These are phyloP conservation scores for Craspedostauros australis DNA, from an alignment of 108 stramenopile genomes.

Conservation along the genomic window DNA sequence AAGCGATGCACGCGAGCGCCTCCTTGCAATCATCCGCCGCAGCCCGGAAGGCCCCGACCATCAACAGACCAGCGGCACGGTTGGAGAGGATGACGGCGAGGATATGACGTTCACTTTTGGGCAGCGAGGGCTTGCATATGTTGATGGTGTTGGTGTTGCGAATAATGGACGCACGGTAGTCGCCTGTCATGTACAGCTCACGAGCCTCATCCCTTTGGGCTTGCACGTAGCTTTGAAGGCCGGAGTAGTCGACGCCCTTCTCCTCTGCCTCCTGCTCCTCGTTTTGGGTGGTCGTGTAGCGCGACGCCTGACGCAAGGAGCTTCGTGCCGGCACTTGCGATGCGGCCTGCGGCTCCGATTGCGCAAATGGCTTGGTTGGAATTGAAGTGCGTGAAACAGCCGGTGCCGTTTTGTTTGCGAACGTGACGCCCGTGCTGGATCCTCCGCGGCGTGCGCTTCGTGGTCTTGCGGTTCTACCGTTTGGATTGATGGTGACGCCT, in stretches of 20 bases:
- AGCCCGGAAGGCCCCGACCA: constrained; percentile 62
- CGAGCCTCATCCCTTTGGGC: not conserved
- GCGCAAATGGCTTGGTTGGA: constrained; percentile 1
- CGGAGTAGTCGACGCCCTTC: not conserved
- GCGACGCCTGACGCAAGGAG: not conserved
- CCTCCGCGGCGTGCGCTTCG: not conserved
- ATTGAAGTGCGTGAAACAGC: constrained; percentile 8
- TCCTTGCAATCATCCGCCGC: constrained; percentile 52
- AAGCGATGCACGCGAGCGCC: constrained; percentile 42
- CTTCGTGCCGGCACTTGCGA: not conserved
- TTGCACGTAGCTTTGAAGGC: not conserved
- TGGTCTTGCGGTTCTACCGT: not conserved
- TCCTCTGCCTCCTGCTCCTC: not conserved
- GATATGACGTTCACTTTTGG: constrained; percentile 18
- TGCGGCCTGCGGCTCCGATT: not conserved
- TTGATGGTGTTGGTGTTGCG: constrained; percentile 51
- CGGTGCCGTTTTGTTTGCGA: constrained; percentile 16
- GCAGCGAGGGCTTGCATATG: constrained; percentile 46
- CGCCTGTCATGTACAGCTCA: constrained; percentile 33
- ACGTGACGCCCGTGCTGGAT: constrained; percentile 8
- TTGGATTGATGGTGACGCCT: no score
- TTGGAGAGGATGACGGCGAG: constrained; percentile 65
- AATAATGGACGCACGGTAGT: constrained; percentile 45
- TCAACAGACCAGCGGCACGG: constrained; percentile 73
- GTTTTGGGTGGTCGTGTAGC: not conserved